Evolutionary conservation across 2,329 filamentous ascomycete genomes (phyloP).

Genomic region (Apiospora aurea): DNA sequence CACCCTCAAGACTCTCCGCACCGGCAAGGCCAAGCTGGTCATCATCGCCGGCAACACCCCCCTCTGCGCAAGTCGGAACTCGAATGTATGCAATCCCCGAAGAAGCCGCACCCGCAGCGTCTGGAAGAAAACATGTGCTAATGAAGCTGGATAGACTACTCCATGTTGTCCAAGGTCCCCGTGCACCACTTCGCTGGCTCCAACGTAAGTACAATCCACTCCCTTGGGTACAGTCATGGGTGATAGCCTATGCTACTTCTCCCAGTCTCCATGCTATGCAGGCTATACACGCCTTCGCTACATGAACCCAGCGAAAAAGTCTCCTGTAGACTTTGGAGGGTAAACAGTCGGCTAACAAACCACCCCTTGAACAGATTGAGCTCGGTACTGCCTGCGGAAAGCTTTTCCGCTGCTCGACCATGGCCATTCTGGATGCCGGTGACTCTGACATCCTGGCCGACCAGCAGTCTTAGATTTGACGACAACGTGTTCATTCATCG

Average conservation of each 20-base stretch:
- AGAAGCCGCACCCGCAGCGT: not conserved
- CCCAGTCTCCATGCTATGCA: constrained; percentile 16
- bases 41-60: constrained; percentile 90
- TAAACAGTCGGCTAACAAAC: constrained; percentile 65
- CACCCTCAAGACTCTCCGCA: constrained; percentile 87
- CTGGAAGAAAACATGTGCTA: not conserved
- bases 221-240: constrained; percentile 23
- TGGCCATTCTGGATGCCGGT: constrained; percentile 96
- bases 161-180: constrained; percentile 89
- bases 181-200: constrained; percentile 98
- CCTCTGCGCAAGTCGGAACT: constrained; percentile 98
- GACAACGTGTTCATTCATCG: constrained; percentile 35
- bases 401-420: constrained; percentile 97
- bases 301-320: constrained; percentile 91
- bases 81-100: constrained; percentile 54
- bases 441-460: constrained; percentile 96
- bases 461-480: constrained; percentile 64
- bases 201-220: constrained; percentile 80
- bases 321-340: constrained; percentile 86
- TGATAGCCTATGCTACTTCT: constrained; percentile 20
- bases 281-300: constrained; percentile 22
- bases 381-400: constrained; percentile 98
- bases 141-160: constrained; percentile 66
- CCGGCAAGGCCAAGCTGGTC: constrained; percentile 90
- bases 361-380: constrained; percentile 76